Percentiles rank a stretch among this genome's conserved stretches.
Conservation (phyloP, 78 protist species). For the Parvularia atlantis region DNA sequence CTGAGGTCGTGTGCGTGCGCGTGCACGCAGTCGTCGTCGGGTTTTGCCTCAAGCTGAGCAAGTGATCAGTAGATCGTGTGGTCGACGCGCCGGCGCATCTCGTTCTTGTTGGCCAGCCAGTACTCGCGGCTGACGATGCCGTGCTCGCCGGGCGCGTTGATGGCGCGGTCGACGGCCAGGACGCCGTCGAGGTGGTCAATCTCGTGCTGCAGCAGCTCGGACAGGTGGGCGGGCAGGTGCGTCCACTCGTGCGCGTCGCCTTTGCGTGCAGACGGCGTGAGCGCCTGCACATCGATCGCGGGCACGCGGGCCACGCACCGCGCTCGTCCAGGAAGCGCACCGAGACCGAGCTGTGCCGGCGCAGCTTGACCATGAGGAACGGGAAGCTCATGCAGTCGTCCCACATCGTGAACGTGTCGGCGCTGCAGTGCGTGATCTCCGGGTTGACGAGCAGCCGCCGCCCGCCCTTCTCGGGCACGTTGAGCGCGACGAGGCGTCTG, state of each 20-base stretch:
- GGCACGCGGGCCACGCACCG: background rate
- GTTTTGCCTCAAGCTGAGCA: no score
- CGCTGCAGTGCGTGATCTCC: background rate
- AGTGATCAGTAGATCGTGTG: no score
- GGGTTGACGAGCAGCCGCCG: background rate
- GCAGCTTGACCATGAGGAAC: background rate
- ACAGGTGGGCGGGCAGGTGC: background rate
- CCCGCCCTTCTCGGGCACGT: background rate
- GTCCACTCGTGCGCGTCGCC: background rate
- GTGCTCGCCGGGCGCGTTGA: no score
- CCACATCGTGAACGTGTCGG: conserved; percentile 1
- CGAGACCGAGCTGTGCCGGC: no score
- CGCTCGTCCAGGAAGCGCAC: background rate
- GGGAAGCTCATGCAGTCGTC: conserved; percentile 20
- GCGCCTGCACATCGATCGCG: no score
- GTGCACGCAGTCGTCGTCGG: no score
- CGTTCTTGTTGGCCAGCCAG: no score
- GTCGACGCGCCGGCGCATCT: no score
- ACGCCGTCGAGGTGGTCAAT: conserved; percentile 12
- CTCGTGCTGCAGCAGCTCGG: conserved; percentile 19
- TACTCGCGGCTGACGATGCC: no score
- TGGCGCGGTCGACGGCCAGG: conserved; percentile 5
- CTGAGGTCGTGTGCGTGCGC: no score
- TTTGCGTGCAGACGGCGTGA: no score
- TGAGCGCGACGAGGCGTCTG: background rate